Evolutionary conservation across 495 filamentous ascomycete genomes (phyloP), one percentile per base, ranked within the genome.

Genomic region (Cercophora sp.): DNA sequence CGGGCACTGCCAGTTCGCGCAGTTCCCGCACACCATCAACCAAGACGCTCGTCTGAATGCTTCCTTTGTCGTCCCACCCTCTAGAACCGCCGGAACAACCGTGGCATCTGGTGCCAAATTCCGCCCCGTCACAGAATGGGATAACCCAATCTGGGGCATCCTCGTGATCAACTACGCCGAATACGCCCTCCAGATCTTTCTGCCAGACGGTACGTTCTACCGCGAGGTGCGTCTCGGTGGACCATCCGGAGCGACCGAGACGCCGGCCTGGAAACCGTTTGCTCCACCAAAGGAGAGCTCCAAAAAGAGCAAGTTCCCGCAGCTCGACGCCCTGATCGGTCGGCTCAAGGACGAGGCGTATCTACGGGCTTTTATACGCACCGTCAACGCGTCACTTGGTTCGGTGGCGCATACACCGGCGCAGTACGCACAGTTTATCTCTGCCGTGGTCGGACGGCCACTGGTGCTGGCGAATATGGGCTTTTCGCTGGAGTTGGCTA

Each of bases 131-230:
- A 32, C 47, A 0, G 73, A 79, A 19, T 74, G 64, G 64, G 78
- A 81, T 40, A 70, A 69, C 34, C 79, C 77, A 16, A 65, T 81
- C 48, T 81, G 70, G 70, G 79, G 80, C 1, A 82, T 79, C 79
- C 27, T 81, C 0, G 59, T 82, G 0, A 51, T 71, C 51, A 82
- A 83, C 65, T 80, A 72, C 54, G 66, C 56, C 40, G 67, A 82
- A 54, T 43, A 56, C 20, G 73, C 70, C 0, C 42, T 83, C 5
- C 78, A 81, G 56, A 24, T 82, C 11, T 82, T 82, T 55, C 34
- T 65, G 0, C 29, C 52, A 0, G 74, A 79, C 36, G 79, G 80
- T 2, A 70, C 58, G 0, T 82, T 82, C 61, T 79, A 77, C 60
- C 60, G 69, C 18, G 80, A 79, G 52, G 57, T 80, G 1, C 69